Conservation (phyloP, 164 flowering plant species). For the Echeveria elegans region DNA sequence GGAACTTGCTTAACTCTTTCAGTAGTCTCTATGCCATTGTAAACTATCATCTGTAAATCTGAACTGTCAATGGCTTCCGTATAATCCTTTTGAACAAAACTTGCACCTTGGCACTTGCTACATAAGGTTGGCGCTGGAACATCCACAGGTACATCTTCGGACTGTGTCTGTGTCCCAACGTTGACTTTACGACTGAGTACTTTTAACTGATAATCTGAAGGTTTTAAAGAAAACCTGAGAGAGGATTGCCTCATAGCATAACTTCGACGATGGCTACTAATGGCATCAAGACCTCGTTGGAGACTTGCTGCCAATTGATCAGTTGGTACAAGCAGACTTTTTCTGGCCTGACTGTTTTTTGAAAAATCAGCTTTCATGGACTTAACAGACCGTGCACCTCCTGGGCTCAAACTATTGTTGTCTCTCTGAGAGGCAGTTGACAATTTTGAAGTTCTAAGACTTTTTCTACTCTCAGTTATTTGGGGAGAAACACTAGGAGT, state of each 20-base stretch:
- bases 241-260: conserved; percentile 54
- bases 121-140: conserved; percentile 31
- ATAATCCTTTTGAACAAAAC: conserved; percentile 20
- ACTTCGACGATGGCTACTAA: conserved; percentile 53
- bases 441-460: conserved; percentile 55
- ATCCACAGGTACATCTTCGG: conserved; percentile 19
- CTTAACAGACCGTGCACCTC: conserved; percentile 24
- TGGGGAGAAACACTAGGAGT: conserved; percentile 65
- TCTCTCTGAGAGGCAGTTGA: conserved; percentile 46
- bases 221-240: conserved; percentile 61
- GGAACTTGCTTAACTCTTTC: conserved; percentile 1
- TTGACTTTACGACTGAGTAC: conserved; percentile 50
- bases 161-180: conserved; percentile 73
- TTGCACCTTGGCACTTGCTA: conserved; percentile 41
- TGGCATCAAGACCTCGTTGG: conserved; percentile 69
- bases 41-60: conserved; percentile 45
- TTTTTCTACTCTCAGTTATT: conserved; percentile 53
- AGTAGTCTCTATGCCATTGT: neutral
- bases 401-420: conserved; percentile 13
- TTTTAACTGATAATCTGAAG: conserved; percentile 36
- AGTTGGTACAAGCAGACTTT: conserved; percentile 26
- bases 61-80: conserved; percentile 32
- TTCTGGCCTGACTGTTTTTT: conserved; percentile 21
- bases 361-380: conserved; percentile 23
- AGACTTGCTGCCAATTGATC: conserved; percentile 80